These are phyloP conservation scores for Pseudopithomyces chartarum DNA, from an alignment of 2,329 filamentous ascomycete species.

Conservation along the genomic window DNA sequence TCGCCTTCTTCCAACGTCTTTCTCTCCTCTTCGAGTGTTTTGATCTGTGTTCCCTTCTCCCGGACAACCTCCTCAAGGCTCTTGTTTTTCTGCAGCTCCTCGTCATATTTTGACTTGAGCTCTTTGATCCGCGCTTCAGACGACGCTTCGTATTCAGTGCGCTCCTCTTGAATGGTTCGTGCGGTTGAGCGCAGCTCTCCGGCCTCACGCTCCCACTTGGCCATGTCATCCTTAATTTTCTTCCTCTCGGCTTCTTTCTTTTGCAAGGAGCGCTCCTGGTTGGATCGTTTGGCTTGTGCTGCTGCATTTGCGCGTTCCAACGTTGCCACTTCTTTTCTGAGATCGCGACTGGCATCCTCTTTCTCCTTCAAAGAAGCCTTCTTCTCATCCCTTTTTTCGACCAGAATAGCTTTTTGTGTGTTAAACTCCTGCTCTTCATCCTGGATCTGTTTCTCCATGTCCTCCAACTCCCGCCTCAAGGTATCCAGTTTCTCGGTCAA, in stretches of 20 bases:
- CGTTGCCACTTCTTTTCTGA: constrained; percentile 79
- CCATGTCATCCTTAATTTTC: constrained; percentile 72
- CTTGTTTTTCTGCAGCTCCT: constrained; percentile 56
- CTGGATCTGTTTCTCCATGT: constrained; percentile 70
- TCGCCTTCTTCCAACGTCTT: constrained; percentile 58
- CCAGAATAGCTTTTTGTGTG: constrained; percentile 56
- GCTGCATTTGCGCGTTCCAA: constrained; percentile 82
- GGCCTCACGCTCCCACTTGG: constrained; percentile 70
- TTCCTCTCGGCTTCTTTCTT: constrained; percentile 71
- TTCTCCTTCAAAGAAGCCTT: constrained; percentile 82
- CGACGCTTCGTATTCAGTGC: constrained; percentile 38
- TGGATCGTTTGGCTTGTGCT: constrained; percentile 76
- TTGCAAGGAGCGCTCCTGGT: constrained; percentile 74
- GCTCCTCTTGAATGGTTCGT: constrained; percentile 51
- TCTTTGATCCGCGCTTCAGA: constrained; percentile 48
- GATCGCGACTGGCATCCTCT: constrained; percentile 83
- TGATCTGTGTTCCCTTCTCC: constrained; percentile 72
- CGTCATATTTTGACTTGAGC: constrained; percentile 47
- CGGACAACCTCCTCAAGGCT: constrained; percentile 74
- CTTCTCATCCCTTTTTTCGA: constrained; percentile 79
- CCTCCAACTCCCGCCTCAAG: constrained; percentile 83
- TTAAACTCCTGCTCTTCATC: constrained; percentile 62
- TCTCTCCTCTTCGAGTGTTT: constrained; percentile 72
- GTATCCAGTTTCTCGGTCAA: constrained; percentile 81
- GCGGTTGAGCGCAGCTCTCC: constrained; percentile 59